Percentiles rank a stretch among this genome's conserved stretches.
Conservation (phyloP, 495 filamentous ascomycete species). For the Apodospora peruviana region DNA sequence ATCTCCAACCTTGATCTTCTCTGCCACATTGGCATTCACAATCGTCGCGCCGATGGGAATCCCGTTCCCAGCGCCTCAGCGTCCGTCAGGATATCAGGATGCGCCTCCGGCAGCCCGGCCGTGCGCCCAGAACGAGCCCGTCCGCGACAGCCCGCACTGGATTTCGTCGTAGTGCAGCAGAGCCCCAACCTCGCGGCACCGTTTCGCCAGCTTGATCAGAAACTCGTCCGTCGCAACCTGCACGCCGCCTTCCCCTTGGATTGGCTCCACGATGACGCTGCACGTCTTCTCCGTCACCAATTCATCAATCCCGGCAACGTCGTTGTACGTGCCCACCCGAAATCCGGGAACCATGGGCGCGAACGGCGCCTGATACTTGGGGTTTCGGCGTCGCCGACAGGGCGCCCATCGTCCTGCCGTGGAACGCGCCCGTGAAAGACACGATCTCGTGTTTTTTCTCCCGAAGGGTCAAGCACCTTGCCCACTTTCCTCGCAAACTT, state of each 20-base stretch:
- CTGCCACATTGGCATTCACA: slow-evolving; percentile 67
- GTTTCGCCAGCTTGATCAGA: slow-evolving; percentile 64
- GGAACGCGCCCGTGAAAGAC: slow-evolving; percentile 86
- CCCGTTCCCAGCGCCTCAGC: slow-evolving; percentile 97
- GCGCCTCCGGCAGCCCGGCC: slow-evolving; percentile 63
- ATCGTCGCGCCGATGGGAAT: slow-evolving; percentile 92
- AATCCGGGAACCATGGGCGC: slow-evolving; percentile 94
- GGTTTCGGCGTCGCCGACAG: slow-evolving; percentile 94
- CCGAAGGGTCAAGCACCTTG: slow-evolving; percentile 62
- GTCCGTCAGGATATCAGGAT: slow-evolving; percentile 89
- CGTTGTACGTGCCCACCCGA: slow-evolving; percentile 78
- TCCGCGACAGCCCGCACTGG: slow-evolving; percentile 85
- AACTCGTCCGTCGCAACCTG: slow-evolving; percentile 79
- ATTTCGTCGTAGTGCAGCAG: slow-evolving; percentile 95
- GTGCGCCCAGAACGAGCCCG: slow-evolving; percentile 88
- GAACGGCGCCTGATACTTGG: slow-evolving; percentile 95
- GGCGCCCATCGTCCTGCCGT: slow-evolving; percentile 91
- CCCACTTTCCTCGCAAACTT: slow-evolving; percentile 94
- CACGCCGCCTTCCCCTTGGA: slow-evolving; percentile 95
- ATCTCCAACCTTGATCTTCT: slow-evolving; percentile 85
- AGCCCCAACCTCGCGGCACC: slow-evolving; percentile 83
- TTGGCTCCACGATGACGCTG: slow-evolving; percentile 94
- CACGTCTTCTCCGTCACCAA: slow-evolving; percentile 82
- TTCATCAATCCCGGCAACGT: slow-evolving; percentile 59
- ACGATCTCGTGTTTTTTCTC: slow-evolving; percentile 77